Evolutionary conservation across 257 asterid genomes (phyloP).

Genomic region (Salvia hispanica): DNA sequence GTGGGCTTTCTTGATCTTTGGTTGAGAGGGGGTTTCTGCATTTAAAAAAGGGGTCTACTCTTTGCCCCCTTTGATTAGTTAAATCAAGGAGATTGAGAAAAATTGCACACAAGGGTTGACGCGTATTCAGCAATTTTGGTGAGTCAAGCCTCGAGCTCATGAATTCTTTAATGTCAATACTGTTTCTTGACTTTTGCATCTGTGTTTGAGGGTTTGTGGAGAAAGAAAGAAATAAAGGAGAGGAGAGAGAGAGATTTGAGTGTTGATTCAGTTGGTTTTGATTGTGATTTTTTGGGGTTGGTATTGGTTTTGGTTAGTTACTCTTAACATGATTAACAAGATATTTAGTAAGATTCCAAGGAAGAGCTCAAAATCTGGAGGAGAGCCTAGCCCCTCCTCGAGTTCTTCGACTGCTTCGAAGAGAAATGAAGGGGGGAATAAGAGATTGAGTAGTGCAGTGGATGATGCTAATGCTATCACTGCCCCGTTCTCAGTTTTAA

Average conservation of each 20-base stretch:
- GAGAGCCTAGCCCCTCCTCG: conserved; percentile 50
- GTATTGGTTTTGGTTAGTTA: conserved; percentile 12
- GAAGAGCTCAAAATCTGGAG: conserved; percentile 67
- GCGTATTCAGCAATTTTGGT: conserved; percentile 28
- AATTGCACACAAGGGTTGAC: conserved; percentile 33
- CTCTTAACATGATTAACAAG: conserved; percentile 66
- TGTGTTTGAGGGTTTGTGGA: conserved; percentile 33
- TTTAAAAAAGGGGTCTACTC: conserved; percentile 22
- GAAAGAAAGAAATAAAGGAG: too few relatives aligned
- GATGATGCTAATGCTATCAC: conserved; percentile 55
- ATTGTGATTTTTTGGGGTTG: conserved; percentile 26
- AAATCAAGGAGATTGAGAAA: conserved; percentile 18
- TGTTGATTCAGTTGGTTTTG: conserved; percentile 34
- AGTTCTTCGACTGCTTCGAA: conserved; percentile 57
- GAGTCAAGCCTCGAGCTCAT: conserved; percentile 27
- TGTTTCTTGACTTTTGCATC: conserved; percentile 33
- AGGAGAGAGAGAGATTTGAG: neutral
- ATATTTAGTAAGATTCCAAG: conserved; percentile 73
- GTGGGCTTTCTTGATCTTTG: conserved; percentile 41
- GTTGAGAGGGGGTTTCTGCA: conserved; percentile 34
- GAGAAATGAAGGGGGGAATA: conserved; percentile 52
- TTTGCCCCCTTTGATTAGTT: conserved; percentile 20
- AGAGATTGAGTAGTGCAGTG: conserved; percentile 43
- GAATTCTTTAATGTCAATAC: conserved; percentile 10
- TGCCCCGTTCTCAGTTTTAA: conserved; percentile 52